Percentiles rank a stretch among this genome's conserved stretches.
These are phyloP conservation scores for Paramecium pentaurelia DNA, from an alignment of 73 alveolate genomes.

Conservation along the genomic window DNA sequence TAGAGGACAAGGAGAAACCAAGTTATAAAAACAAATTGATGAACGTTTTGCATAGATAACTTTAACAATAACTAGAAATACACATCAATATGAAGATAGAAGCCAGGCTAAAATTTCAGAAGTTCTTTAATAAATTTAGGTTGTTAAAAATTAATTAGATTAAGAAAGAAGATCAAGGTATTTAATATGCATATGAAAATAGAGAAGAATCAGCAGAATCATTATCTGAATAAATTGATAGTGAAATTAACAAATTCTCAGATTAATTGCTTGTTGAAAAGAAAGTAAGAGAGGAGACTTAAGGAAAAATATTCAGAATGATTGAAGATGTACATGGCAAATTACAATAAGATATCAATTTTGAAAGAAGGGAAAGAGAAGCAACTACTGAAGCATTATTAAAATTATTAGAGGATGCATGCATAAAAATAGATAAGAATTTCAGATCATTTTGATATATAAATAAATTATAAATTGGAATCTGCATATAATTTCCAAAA, in stretches of 20 bases:
- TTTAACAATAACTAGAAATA: conserved; percentile 26
- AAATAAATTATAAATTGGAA: background rate
- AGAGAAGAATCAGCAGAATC: conserved; percentile 41
- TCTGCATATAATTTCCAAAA: background rate
- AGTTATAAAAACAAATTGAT: background rate
- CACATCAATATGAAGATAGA: conserved; percentile 30
- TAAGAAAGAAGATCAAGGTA: conserved; percentile 50
- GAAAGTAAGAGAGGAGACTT: conserved; percentile 40
- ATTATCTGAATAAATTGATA: conserved; percentile 36
- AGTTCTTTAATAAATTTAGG: background rate
- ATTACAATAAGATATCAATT: conserved; percentile 27
- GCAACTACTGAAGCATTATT: conserved; percentile 46
- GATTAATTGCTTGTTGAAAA: conserved; percentile 39
- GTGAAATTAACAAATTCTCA: conserved; percentile 30
- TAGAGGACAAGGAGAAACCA: background rate
- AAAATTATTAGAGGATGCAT: conserved; percentile 36
- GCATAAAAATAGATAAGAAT: conserved; percentile 43
- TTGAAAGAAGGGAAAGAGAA: conserved; percentile 51
- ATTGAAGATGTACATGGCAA: conserved; percentile 53
- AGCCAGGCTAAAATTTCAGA: conserved; percentile 31
- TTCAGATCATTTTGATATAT: background rate
- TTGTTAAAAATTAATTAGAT: conserved; percentile 29
- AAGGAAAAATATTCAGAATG: conserved; percentile 53
- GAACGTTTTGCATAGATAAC: conserved; percentile 47
- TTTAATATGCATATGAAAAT: background rate